Evolutionary conservation across 2,329 filamentous ascomycete genomes (phyloP).

Genomic region (Xylariales sp.): DNA sequence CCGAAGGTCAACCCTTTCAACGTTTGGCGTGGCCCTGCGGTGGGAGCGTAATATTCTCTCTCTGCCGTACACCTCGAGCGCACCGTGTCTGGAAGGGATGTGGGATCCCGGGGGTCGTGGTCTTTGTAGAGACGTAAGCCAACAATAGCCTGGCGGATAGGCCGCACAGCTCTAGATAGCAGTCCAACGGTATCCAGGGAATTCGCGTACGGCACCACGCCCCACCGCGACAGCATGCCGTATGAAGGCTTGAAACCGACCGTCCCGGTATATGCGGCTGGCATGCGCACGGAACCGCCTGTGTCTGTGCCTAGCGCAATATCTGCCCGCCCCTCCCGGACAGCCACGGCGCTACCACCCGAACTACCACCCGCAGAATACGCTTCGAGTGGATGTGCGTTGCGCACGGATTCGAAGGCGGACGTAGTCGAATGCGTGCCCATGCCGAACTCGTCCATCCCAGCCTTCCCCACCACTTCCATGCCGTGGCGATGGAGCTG

Average conservation of each 20-base stretch:
- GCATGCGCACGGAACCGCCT: conserved; percentile 86
- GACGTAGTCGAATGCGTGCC: conserved; percentile 83
- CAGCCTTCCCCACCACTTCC: conserved; percentile 80
- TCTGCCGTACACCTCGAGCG: conserved; percentile 60
- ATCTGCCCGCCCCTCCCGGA: conserved; percentile 69
- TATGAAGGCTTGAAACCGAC: conserved; percentile 94
- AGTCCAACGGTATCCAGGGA: conserved; percentile 91
- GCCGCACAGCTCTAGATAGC: conserved; percentile 66
- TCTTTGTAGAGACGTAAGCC: conserved; percentile 61
- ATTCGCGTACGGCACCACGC: conserved; percentile 91
- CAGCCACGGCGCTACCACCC: conserved; percentile 90
- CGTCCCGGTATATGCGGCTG: conserved; percentile 85
- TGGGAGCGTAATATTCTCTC: conserved; percentile 45
- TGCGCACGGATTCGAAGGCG: conserved; percentile 72
- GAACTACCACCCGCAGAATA: conserved; percentile 87
- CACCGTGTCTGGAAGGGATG: conserved; percentile 69
- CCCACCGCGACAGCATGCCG: conserved; percentile 84
- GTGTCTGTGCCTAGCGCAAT: conserved; percentile 91
- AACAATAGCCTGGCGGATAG: conserved; percentile 63
- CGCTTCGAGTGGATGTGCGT: conserved; percentile 53
- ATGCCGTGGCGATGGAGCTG: conserved; percentile 73
- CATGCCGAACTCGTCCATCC: conserved; percentile 97
- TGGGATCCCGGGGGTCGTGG: conserved; percentile 79
- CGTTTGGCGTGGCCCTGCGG: conserved; percentile 34
- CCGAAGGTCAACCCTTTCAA: conserved; percentile 61